Conservation (phyloP, 2,329 filamentous ascomycete genomes). For the Lachnellula subtilissima region DNA sequence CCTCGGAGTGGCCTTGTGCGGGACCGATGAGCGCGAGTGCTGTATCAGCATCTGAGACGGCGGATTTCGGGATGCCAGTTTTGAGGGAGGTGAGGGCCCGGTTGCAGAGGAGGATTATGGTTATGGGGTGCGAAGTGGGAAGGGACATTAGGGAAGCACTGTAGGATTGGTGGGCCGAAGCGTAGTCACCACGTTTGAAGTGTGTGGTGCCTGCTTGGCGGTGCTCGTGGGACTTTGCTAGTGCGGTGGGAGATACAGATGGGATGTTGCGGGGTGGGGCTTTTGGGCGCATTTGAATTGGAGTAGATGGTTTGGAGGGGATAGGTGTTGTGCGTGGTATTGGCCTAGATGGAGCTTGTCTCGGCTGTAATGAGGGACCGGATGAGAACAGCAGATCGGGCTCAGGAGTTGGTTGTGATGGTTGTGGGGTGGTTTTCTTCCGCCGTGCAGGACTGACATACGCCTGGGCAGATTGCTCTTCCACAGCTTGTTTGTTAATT, state of each 20-base stretch:
- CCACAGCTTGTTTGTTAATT: slow-evolving; percentile 66
- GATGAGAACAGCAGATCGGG: slow-evolving; percentile 59
- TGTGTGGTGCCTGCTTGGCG: slow-evolving; percentile 78
- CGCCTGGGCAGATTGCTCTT: slow-evolving; percentile 75
- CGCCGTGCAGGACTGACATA: slow-evolving; percentile 85
- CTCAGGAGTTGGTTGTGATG: slow-evolving; percentile 38
- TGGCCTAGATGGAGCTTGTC: slow-evolving; percentile 29
- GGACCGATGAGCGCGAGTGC: slow-evolving; percentile 77
- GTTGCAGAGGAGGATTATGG: slow-evolving; percentile 87
- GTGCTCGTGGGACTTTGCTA: slow-evolving; percentile 72
- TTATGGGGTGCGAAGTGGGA: slow-evolving; percentile 73
- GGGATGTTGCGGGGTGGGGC: slow-evolving; percentile 51
- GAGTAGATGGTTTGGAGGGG: slow-evolving; percentile 39
- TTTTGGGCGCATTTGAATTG: slow-evolving; percentile 42
- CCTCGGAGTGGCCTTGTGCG: slow-evolving; percentile 73
- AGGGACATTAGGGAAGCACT: slow-evolving; percentile 69
- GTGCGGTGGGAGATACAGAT: slow-evolving; percentile 59
- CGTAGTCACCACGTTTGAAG: slow-evolving; percentile 92
- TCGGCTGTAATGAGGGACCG: slow-evolving; percentile 26
- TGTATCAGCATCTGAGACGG: slow-evolving; percentile 77
- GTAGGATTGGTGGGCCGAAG: slow-evolving; percentile 78
- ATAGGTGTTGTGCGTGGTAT: slow-evolving; percentile 35
- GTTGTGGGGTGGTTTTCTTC: slow-evolving; percentile 53
- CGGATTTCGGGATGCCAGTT: slow-evolving; percentile 83
- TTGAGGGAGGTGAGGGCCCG: slow-evolving; percentile 86